Base-by-base conservation (phyloP, 164 flowering plant species). In the Tetracentron sinense region DNA sequence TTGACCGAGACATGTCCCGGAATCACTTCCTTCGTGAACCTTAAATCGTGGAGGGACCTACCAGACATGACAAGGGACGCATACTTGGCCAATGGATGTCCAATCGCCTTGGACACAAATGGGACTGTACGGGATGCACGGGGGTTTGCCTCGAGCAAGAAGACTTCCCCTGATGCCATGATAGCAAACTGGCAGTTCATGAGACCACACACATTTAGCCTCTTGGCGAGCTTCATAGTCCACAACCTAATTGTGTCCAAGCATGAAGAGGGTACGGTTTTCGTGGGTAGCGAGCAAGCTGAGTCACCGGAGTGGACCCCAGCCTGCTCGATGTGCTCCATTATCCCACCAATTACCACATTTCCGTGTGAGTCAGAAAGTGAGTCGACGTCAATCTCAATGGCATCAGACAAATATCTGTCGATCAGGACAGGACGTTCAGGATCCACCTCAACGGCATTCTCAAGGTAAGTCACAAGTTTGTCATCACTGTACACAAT, bases 261-360 rank as follows among this genome's bases (percentile, higher is more conserved):
- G 73, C 84, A 79, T 35, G 87, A 74, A 35, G 82, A 44, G 2
- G 91, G 77, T 6, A 94, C 69, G 4, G 92, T 94, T 70, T 85
- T 82, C 22, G 97, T 90, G 4, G 97, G 98, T 38, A 93, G 68
- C 21, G 76, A 81, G 70, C 99, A 91, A 23, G 96, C 96, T 11
- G 96, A 94, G 33, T 91, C 96, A 66, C 97, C 97, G 23, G 99
- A 89, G 55, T 94, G 99, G 27, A 91, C 82, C 30, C 96, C 97
- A 56, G 99, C 99, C 74, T 89, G 97, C 79, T 89, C 96, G 59
- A 91, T 91, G 70, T 94, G 99, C 81, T 94, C 96, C 99, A 94
- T 94, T 65, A 94, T 88, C 28, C 99, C 97, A 61, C 96, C 97
- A 69, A 86, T 91, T 21, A 91, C 97, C 60, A 94, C 96, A 79